These are phyloP conservation scores for Solanum bukasovii DNA, from an alignment of 257 asterid species.

Conservation along the genomic window DNA sequence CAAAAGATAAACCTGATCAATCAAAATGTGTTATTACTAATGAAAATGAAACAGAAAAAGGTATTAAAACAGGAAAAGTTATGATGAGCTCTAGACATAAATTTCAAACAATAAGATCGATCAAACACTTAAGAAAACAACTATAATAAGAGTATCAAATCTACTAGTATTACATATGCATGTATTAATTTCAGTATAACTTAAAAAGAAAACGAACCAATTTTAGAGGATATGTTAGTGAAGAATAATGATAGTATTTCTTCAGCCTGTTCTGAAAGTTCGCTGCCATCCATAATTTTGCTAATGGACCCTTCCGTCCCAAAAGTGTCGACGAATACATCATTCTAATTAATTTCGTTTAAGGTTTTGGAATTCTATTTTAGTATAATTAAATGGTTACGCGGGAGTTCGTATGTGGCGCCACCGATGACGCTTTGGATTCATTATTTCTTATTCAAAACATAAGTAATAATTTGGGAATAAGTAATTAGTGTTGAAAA, in stretches of 20 bases:
- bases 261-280: constrained; percentile 62
- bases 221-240: constrained; percentile 52
- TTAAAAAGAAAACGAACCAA: constrained; percentile 23
- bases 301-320: too few relatives aligned
- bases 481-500: too few relatives aligned
- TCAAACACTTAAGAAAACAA: not conserved
- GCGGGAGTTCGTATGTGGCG: not conserved
- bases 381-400: not conserved
- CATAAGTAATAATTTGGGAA: too few relatives aligned
- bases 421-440: too few relatives aligned
- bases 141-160: not conserved
- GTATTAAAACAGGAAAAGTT: not conserved
- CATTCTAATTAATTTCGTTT: not conserved
- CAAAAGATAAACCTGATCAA: not conserved
- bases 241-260: constrained; percentile 32
- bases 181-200: too few relatives aligned
- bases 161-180: not conserved
- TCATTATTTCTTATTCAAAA: too few relatives aligned
- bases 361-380: too few relatives aligned
- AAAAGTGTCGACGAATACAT: too few relatives aligned
- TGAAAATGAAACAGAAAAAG: too few relatives aligned
- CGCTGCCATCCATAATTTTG: constrained; percentile 74
- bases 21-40: not conserved
- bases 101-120: not conserved
- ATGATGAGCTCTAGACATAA: constrained; percentile 39